A percentile compares a stretch with the other conserved stretches of the same genome.
Evolutionary conservation across 768 basidiomycete species (phyloP).

Genomic region (Podaxis rugospora): DNA sequence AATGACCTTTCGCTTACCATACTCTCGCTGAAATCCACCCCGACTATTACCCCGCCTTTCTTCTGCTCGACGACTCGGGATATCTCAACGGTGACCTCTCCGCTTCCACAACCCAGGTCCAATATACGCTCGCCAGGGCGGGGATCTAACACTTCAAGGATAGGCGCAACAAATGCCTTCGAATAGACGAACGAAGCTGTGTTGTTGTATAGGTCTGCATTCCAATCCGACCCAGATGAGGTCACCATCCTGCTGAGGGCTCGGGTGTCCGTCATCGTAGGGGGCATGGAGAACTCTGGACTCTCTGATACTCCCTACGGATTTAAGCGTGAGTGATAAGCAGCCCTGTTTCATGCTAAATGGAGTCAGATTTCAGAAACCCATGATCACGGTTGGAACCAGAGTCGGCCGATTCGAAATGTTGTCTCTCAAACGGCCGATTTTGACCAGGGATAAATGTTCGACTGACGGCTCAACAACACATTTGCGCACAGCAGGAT

Average conservation of each 20-base stretch:
- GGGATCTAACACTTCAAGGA: conserved; percentile 59
- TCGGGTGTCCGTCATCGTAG: background rate
- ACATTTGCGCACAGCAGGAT: no score
- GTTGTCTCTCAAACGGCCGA: no score
- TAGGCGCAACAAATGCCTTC: conserved; percentile 42
- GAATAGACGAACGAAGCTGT: conserved; percentile 70
- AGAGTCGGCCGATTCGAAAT: no score
- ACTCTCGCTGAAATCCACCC: conserved; percentile 63
- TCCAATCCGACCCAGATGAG: conserved; percentile 32
- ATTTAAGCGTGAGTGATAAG: no score
- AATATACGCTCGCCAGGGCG: conserved; percentile 64
- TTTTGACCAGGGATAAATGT: no score
- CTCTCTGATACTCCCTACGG: background rate
- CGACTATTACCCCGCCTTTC: conserved; percentile 53
- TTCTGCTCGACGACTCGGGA: conserved; percentile 43
- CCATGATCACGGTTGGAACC: no score
- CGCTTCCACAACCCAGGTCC: conserved; percentile 82
- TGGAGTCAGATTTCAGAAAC: no score
- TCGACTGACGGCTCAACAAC: no score
- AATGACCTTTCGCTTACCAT: conserved; percentile 50
- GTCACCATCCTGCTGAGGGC: background rate
- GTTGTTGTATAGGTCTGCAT: conserved; percentile 55
- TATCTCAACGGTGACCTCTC: conserved; percentile 65
- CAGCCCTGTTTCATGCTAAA: no score
- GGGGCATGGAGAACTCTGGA: background rate